Base-by-base conservation (phyloP, 2,329 filamentous ascomycete genomes). In the Madurella mycetomatis region DNA sequence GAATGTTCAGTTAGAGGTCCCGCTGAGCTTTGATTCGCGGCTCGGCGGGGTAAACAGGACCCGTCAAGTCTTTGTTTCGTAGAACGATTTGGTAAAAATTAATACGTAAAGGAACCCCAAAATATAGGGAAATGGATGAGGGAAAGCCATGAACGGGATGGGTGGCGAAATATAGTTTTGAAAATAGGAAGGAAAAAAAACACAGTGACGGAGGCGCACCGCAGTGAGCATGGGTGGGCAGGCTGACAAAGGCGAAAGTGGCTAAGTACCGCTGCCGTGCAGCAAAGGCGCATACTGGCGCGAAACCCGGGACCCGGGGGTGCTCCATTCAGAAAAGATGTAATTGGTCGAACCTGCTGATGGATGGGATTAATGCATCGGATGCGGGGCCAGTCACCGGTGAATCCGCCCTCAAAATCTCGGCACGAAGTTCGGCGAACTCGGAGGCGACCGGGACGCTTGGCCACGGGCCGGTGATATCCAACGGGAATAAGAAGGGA, bases 211-310 rank as follows among this genome's bases (percentile, higher is more conserved):
- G 25, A 25, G 25, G 25, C 25, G 25, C 3, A 43, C 30, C 39
- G 9, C 44, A n/a, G 40, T 18, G 48, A 43, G 45, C 30, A n/a
- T 18, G 40, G 47, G 31, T 39, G 31, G 42, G 43, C 47, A 52
- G 49, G 49, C 42, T 52, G 48, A 51, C 48, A 43, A 25, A 25
- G 7, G 25, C 25, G 25, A 25, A 25, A 25, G 7, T 25, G 25
- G 19, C 17, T n/a, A 9, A 15, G 34, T 11, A 12, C 9, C 34
- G 25, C 11, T 11, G 9, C 34, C 13, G 9, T 15, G 13, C 37
- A 32, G 41, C n/a, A 30, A 49, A 40, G 18, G n/a, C 25, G 16
- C 16, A 47, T 12, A 30, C 30, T 9, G 45, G 11, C 11, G 34
- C 34, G 25, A 25, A 25, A 25, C 25, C 25, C 25, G 25, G 25